These are phyloP conservation scores for Begonia fuchsioides DNA, from an alignment of 306 rosid genomes.

Conservation along the genomic window DNA sequence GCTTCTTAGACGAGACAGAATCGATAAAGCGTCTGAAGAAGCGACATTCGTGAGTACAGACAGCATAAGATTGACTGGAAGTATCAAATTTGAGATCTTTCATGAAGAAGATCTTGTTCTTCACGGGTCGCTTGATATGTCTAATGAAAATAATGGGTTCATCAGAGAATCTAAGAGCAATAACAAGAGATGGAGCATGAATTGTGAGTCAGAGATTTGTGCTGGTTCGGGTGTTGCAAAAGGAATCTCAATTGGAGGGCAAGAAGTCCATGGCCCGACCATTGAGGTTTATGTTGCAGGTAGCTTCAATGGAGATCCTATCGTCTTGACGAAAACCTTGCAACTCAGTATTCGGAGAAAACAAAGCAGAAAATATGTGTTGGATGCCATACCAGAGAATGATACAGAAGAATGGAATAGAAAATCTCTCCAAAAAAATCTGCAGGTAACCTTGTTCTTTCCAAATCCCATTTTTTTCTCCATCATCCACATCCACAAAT, in stretches of 20 bases:
- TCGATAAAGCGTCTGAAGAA: constrained; percentile 74
- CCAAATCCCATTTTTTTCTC: no score
- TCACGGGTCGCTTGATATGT: constrained; percentile 62
- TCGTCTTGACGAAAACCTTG: constrained; percentile 69
- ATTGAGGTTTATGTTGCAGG: constrained; percentile 93
- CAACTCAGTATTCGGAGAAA: constrained; percentile 54
- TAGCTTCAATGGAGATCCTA: constrained; percentile 56
- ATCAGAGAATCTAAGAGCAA: constrained; percentile 35
- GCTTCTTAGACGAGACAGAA: constrained; percentile 75
- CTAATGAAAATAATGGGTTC: constrained; percentile 32
- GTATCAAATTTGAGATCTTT: constrained; percentile 67
- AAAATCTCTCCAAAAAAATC: constrained; percentile 24
- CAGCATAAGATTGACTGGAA: constrained; percentile 56
- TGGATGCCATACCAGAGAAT: constrained; percentile 72
- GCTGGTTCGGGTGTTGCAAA: constrained; percentile 41
- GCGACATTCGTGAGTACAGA: constrained; percentile 82
- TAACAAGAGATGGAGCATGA: constrained; percentile 66
- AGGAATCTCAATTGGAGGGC: constrained; percentile 36
- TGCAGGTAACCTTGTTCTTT: constrained; percentile 39
- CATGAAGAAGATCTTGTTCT: constrained; percentile 59
- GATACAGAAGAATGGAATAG: constrained; percentile 45
- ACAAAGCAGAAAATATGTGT: constrained; percentile 37
- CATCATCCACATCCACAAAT: no score
- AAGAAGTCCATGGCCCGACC: constrained; percentile 30
- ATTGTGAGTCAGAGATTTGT: constrained; percentile 38